These are phyloP conservation scores for Suillus brevipes DNA, from an alignment of 768 basidiomycete species.

Conservation along the genomic window DNA sequence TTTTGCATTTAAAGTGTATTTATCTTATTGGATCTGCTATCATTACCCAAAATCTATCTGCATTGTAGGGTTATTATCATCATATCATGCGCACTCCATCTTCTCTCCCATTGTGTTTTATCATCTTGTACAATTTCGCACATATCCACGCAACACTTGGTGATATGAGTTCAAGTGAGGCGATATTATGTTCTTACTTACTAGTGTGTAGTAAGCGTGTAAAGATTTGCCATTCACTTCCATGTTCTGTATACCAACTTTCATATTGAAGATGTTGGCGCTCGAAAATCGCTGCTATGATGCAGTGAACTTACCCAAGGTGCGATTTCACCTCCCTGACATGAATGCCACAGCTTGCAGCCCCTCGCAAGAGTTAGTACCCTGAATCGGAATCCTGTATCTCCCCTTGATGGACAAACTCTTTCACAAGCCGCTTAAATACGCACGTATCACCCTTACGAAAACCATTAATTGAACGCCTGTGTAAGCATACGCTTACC, in stretches of 20 bases:
- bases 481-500: no score
- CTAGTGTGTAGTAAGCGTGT: background rate
- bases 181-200: background rate
- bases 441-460: constrained; percentile 66
- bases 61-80: constrained; percentile 1
- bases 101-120: background rate
- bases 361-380: background rate
- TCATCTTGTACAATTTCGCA: constrained; percentile 4
- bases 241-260: background rate
- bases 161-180: background rate
- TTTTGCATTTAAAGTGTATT: constrained; percentile 3
- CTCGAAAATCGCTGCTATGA: background rate
- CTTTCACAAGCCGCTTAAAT: background rate
- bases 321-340: background rate
- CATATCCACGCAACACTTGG: background rate
- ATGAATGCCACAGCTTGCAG: no score
- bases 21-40: constrained; percentile 6
- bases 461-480: no score
- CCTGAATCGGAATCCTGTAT: constrained; percentile 16
- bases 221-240: no score
- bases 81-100: background rate
- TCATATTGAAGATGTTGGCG: background rate
- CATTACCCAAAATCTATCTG: constrained; percentile 2
- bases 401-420: background rate
- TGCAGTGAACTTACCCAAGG: background rate